phyloP scores from a whole-genome alignment of 140 eudicot species.

The Bidens hawaiensis region DNA sequence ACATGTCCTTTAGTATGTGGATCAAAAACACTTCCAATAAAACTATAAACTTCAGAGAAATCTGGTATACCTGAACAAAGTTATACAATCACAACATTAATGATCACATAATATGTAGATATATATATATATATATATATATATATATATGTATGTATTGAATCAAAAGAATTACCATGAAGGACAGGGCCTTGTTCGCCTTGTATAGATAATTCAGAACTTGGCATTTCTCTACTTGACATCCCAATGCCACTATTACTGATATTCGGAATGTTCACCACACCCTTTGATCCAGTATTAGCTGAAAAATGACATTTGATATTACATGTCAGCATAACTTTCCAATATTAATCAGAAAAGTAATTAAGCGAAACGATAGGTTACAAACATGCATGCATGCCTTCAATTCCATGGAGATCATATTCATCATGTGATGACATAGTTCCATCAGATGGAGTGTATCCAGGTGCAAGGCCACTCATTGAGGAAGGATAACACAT shows the following conservation, averaged over 20 bases:
- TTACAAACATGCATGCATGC: slow-evolving; percentile 40
- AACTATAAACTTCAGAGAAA: slow-evolving; percentile 85
- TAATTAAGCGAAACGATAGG: not conserved
- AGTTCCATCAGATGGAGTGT: slow-evolving; percentile 48
- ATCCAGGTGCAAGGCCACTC: slow-evolving; percentile 64
- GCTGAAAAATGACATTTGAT: slow-evolving; percentile 37
- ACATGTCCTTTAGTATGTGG: slow-evolving; percentile 70
- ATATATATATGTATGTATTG: not conserved
- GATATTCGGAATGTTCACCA: slow-evolving; percentile 35
- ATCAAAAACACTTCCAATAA: slow-evolving; percentile 90
- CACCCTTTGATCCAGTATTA: slow-evolving; percentile 59
- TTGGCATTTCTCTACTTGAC: slow-evolving; percentile 44
- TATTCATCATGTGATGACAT: slow-evolving; percentile 62
- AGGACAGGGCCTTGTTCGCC: slow-evolving; percentile 45
- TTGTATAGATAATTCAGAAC: slow-evolving; percentile 53
- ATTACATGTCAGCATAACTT: slow-evolving; percentile 2
- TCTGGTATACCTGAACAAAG: slow-evolving; percentile 69
- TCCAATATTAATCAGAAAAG: not conserved
- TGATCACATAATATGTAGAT: too few species aligned
- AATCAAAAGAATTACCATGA: slow-evolving; percentile 48
- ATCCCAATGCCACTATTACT: slow-evolving; percentile 43
- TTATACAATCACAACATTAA: not conserved
- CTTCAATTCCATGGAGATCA: slow-evolving; percentile 64
- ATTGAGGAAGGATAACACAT: slow-evolving; percentile 60
- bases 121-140: too few species aligned